Evolutionary conservation across 176 grass and related monocot species (phyloP).

Genomic region (Melocanna baccifera): DNA sequence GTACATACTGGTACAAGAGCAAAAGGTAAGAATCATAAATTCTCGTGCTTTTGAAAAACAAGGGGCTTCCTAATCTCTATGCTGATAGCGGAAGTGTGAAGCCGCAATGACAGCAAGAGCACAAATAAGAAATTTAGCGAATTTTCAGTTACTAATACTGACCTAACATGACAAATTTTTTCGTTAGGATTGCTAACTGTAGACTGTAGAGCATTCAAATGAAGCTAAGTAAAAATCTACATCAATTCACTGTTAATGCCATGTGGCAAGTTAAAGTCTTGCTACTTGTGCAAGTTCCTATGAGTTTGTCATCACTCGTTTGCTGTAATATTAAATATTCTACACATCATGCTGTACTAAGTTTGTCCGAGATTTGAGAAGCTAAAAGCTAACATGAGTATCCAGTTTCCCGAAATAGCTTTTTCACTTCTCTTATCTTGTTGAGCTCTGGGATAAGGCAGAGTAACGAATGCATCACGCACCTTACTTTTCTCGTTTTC

Average conservation of each 20-base stretch:
- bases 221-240: neutral
- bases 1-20: neutral
- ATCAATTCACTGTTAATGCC: neutral
- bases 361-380: too few species aligned
- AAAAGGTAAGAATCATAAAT: conserved; percentile 9
- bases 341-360: neutral
- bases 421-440: too few species aligned
- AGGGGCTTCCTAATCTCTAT: neutral
- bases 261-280: neutral
- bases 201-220: neutral
- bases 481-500: too few species aligned
- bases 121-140: neutral
- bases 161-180: neutral
- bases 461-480: too few species aligned
- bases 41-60: neutral
- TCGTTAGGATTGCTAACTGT: neutral
- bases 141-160: neutral
- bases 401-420: too few species aligned
- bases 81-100: neutral
- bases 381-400: too few species aligned
- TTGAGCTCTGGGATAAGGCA: too few species aligned
- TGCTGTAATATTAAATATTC: neutral
- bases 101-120: neutral
- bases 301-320: neutral
- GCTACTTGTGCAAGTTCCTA: neutral